Base-by-base conservation (phyloP, 2,329 filamentous ascomycete genomes). In the Clonostachys rhizophaga region DNA sequence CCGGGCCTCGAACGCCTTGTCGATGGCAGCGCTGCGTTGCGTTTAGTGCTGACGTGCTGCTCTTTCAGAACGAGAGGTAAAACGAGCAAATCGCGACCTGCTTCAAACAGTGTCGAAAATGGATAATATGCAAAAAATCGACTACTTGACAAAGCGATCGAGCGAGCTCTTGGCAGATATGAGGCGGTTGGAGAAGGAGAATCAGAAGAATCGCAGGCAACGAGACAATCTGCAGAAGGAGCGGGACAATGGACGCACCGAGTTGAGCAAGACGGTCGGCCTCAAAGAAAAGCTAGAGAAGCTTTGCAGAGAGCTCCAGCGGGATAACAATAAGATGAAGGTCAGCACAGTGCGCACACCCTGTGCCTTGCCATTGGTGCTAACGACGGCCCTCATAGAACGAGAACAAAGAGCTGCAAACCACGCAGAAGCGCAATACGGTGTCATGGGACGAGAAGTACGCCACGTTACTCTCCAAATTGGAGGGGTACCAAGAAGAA, bases 301-400 rank as follows among this genome's bases (percentile, higher is more conserved):
- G 64, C 75, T 99, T 34, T 96, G 91, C 59, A 79, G 94, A 48
- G 94, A 99, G 66, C 78, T 99, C 47, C 94, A 95, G 50, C 88
- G 92, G 58, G 94, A 99, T 62, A 99, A 99, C 67, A 97, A 97
- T 69, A 95, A 95, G 70, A 83, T 99, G 54, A 97, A 97, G 86
- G 89, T 94, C 68, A 56, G 72, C 64, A 17, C 16, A 10, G 13
- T 34, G 24, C 30, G 8, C n/a, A 14, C 34, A 30, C 12, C 30
- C 33, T 39, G 20, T n/a, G 13, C 10, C 24, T 36, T 34, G 36
- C 14, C 8, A 30, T 18, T n/a, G 20, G 39, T 30, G 43, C 47
- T 48, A 40, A 48, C 34, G 33, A 30, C 37, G 35, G 46, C 18
- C 42, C 39, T 33, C 47, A 39, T 63, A 90, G 86, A 88, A 91